Conservation (phyloP, 805 yeast genomes). For the Myxozyma mucilagina region DNA sequence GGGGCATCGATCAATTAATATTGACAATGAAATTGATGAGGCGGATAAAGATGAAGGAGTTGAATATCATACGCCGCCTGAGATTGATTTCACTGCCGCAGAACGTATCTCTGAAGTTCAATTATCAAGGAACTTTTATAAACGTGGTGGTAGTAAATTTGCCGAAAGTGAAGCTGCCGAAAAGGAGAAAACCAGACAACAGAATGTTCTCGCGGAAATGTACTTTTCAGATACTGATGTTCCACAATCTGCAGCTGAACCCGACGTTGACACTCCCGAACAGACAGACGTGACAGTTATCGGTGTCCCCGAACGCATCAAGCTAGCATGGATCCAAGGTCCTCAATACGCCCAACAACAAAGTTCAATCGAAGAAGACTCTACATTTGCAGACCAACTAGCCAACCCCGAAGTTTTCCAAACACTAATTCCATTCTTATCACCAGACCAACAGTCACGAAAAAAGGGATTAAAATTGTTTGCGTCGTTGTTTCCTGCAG, state of each 20-base stretch:
- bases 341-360: too few species aligned
- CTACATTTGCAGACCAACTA: not conserved
- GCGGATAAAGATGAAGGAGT: conserved; percentile 18
- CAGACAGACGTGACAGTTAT: conserved; percentile 2
- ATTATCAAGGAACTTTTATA: conserved; percentile 33
- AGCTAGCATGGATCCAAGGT: conserved; percentile 10
- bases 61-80: conserved; percentile 32
- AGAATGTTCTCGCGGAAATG: conserved; percentile 32
- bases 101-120: conserved; percentile 29
- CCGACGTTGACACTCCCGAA: conserved; percentile 17
- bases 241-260: conserved; percentile 36
- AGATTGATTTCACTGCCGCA: conserved; percentile 16
- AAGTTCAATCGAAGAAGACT: not conserved
- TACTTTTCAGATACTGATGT: conserved; percentile 26
- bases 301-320: conserved; percentile 14
- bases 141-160: conserved; percentile 38
- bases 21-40: conserved; percentile 21
- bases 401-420: conserved; percentile 12
- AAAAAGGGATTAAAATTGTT: not conserved
- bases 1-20: not conserved
- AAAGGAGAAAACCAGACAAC: conserved; percentile 35
- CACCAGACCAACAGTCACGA: not conserved
- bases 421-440: conserved; percentile 11
- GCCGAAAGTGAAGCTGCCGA: conserved; percentile 37
- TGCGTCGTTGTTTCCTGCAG: conserved; percentile 1